Evolutionary conservation across 2,329 filamentous ascomycete species (phyloP).

Genomic region (Cyanodermella asteris): DNA sequence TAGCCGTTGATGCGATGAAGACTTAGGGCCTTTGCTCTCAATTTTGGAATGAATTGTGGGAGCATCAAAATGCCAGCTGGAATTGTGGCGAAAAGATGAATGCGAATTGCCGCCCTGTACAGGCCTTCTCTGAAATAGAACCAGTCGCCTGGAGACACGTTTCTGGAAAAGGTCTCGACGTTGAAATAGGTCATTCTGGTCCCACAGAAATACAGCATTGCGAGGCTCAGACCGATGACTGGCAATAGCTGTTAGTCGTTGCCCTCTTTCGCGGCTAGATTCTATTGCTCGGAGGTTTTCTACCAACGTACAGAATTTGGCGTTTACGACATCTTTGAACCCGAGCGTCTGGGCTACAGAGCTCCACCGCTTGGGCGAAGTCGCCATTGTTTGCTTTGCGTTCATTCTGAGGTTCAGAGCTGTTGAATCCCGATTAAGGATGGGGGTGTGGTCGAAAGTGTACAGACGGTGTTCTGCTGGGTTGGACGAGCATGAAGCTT

Average conservation of each 20-base stretch:
- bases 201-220: constrained; percentile 1
- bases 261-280: neutral
- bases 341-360: neutral
- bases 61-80: too few relatives aligned
- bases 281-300: constrained; percentile 1
- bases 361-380: neutral
- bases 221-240: constrained; percentile 1
- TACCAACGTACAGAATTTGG: neutral
- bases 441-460: neutral
- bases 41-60: too few relatives aligned
- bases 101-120: neutral
- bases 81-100: too few relatives aligned
- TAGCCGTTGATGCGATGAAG: too few relatives aligned
- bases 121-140: neutral
- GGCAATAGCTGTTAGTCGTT: neutral
- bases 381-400: neutral
- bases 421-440: neutral
- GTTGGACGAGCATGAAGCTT: neutral
- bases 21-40: too few relatives aligned
- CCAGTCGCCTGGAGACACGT: neutral
- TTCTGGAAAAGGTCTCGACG: neutral
- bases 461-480: neutral
- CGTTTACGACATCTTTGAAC: neutral
- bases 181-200: constrained; percentile 1
- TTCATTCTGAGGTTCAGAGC: constrained; percentile 1